These are phyloP conservation scores for Monascus ruber DNA, from an alignment of 2,329 filamentous ascomycete species.

Conservation along the genomic window DNA sequence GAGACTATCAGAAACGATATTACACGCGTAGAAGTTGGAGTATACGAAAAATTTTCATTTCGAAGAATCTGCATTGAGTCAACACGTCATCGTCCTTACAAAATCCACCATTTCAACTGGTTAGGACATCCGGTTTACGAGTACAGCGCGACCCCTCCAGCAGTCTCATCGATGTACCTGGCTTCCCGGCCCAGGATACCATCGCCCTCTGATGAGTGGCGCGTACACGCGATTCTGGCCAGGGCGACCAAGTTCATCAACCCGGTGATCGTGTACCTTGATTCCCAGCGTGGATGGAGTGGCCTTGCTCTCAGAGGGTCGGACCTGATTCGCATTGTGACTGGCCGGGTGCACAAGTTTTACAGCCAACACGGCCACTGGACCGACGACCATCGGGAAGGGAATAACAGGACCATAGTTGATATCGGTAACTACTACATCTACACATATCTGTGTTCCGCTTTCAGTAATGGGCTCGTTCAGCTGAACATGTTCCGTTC, in stretches of 20 bases:
- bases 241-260: constrained; percentile 10
- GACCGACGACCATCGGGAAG: constrained; percentile 2
- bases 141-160: constrained; percentile 9
- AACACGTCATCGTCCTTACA: background rate
- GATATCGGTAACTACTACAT: constrained; percentile 5
- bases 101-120: constrained; percentile 18
- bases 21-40: no score
- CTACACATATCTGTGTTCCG: background rate
- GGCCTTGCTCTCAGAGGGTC: constrained; percentile 2
- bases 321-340: constrained; percentile 5
- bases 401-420: background rate
- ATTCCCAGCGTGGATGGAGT: background rate
- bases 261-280: constrained; percentile 9
- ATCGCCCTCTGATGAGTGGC: background rate
- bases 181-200: constrained; percentile 6
- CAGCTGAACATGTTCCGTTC: constrained; percentile 1
- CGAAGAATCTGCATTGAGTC: background rate
- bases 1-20: background rate
- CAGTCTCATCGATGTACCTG: constrained; percentile 13
- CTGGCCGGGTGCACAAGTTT: constrained; percentile 8
- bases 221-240: constrained; percentile 6
- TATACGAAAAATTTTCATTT: background rate
- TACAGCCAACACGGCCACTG: constrained; percentile 15
- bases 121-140: constrained; percentile 3
- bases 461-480: constrained; percentile 8